Evolutionary conservation across 2,329 filamentous ascomycete species (phyloP), one percentile per base, ranked within the genome.

Genomic region (Nigrograna mackinnonii): DNA sequence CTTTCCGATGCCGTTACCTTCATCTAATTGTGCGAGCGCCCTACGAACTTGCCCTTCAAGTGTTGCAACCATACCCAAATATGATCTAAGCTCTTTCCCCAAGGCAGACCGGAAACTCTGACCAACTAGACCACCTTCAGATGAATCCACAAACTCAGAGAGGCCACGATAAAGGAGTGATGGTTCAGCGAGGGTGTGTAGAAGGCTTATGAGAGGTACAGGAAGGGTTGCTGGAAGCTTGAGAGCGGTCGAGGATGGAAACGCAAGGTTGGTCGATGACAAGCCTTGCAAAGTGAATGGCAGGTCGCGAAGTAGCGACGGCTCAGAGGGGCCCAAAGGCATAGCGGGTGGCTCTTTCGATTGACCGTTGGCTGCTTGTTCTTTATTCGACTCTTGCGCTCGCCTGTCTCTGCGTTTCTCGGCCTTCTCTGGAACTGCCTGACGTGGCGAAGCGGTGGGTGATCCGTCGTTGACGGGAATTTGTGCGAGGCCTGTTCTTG

Each of bases 221-320:
- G 94, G 91, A 5, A 99, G 77, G 1, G 85, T 89, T 0, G 83
- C 59, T 0, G 94, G 95, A 19, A 99, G 74, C 58, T 84, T 88
- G 39, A 97, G 72, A 2, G 80, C 82, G 17, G 84, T 82, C 18
- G 83, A 77, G 12, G 83, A 82, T 7, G 80, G 73, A 52, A 97
- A 97, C 1, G 85, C 80, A 28, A 97, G 74, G 50, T 91, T 89
- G 1, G 87, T 86, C 0, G 92, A 96, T 2, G 91, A 95, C 2
- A 97, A 76, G 0, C 94, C 94, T 69, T 97, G 94, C 0, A 97
- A 76, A 1, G 91, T 96, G 62, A 94, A 97, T 0, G 94, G 91
- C 3, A 97, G 75, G 62, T 97, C 92, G 19, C 77, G 69, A 26
- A 80, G 62, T 12, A 79, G 62, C 5, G 71, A 66, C 6, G 73